phyloP scores from a whole-genome alignment of 441 rosid species.

The Jatropha podagrica region DNA sequence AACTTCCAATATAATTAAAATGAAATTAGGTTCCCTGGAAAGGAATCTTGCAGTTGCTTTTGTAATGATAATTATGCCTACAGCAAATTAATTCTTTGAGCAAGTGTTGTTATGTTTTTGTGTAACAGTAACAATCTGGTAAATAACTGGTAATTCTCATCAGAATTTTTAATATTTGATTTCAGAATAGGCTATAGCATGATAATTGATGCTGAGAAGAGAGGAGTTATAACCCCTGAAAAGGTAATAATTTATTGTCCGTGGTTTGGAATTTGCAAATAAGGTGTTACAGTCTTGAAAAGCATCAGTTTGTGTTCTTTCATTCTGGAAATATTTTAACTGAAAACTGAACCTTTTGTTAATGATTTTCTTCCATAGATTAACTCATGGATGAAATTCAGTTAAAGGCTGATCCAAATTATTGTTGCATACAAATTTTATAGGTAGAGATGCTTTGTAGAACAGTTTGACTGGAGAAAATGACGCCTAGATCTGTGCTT shows the following conservation, averaged over 20 bases:
- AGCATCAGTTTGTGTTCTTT: background rate
- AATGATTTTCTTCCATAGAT: background rate
- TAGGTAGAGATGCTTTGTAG: background rate
- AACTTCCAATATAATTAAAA: background rate
- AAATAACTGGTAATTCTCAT: background rate
- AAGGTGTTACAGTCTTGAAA: background rate
- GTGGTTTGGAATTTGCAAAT: constrained; percentile 5
- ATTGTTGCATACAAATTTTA: constrained; percentile 1
- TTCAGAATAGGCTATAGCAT: constrained; percentile 96
- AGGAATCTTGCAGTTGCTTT: constrained; percentile 7
- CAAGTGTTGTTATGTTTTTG: background rate
- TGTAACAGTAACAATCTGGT: background rate
- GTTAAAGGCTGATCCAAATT: background rate
- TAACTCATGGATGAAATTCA: background rate
- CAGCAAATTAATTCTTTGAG: background rate
- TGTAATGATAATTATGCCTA: background rate
- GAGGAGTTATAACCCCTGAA: constrained; percentile 87
- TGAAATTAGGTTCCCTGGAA: constrained; percentile 3
- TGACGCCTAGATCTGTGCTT: background rate
- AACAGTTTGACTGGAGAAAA: background rate
- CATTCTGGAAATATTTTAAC: background rate
- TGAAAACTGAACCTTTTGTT: background rate
- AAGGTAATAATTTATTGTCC: constrained; percentile 48
- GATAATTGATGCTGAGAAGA: constrained; percentile 91
- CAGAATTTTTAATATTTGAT: constrained; percentile 22